Evolutionary conservation across 108 stramenopile species (phyloP).

Genomic region (Licmophora abbreviata): DNA sequence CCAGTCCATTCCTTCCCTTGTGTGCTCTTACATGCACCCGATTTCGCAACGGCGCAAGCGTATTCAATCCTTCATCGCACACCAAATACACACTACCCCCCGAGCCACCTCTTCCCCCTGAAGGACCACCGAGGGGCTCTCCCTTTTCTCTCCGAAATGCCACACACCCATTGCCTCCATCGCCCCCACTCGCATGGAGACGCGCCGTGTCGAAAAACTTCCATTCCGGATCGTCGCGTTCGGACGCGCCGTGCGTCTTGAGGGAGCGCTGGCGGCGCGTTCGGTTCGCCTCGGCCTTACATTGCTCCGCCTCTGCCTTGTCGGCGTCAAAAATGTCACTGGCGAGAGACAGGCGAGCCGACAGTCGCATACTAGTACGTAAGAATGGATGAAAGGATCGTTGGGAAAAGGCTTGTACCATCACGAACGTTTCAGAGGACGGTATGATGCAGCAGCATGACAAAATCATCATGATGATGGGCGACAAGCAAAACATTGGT

Average conservation of each 20-base stretch:
- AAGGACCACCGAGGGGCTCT: constrained; percentile 85
- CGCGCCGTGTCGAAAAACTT: constrained; percentile 90
- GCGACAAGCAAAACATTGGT: no score
- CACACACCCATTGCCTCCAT: constrained; percentile 94
- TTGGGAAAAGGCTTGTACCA: no score
- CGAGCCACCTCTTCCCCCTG: constrained; percentile 82
- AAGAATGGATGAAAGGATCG: no score
- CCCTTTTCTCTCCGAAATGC: constrained; percentile 89
- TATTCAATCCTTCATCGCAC: constrained; percentile 81
- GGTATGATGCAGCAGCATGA: no score
- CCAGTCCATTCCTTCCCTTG: constrained; percentile 79
- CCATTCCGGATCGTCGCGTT: constrained; percentile 71
- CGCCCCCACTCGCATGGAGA: constrained; percentile 82
- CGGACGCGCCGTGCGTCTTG: constrained; percentile 6
- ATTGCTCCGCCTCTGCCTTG: constrained; percentile 15
- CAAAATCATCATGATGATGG: no score
- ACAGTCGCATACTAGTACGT: no score
- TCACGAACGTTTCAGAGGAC: no score
- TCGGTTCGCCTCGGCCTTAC: constrained; percentile 7
- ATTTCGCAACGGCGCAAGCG: constrained; percentile 73
- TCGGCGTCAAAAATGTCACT: constrained; percentile 27
- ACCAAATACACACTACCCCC: constrained; percentile 81
- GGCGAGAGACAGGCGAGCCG: no score
- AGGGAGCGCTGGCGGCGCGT: constrained; percentile 5
- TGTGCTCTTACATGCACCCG: constrained; percentile 71